These are phyloP conservation scores for Pseudogymnoascus sp. DNA, from an alignment of 2,329 filamentous ascomycete species.

Conservation along the genomic window DNA sequence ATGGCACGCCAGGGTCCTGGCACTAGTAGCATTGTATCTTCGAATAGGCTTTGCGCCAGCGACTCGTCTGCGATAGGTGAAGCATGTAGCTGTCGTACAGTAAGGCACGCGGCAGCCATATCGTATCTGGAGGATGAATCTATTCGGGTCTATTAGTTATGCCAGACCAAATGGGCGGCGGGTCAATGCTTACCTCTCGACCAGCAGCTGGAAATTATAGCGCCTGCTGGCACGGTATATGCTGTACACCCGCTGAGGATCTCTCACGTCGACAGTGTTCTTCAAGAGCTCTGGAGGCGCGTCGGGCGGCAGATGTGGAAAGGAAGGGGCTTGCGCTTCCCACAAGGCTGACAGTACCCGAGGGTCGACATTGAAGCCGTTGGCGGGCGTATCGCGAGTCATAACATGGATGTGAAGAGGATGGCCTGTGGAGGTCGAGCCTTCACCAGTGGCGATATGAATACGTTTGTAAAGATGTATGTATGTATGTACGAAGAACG, in stretches of 20 bases:
- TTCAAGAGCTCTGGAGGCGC: slow-evolving; percentile 51
- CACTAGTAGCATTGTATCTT: slow-evolving; percentile 73
- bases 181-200: slow-evolving; percentile 50
- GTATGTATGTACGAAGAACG: not conserved
- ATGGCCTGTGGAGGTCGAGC: not conserved
- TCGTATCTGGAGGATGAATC: slow-evolving; percentile 74
- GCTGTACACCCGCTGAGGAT: slow-evolving; percentile 52
- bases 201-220: slow-evolving; percentile 56
- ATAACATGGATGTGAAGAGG: slow-evolving; percentile 34
- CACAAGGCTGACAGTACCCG: slow-evolving; percentile 48
- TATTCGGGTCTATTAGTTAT: slow-evolving; percentile 30
- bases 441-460: not conserved
- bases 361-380: slow-evolving; percentile 15
- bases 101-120: slow-evolving; percentile 63
- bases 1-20: slow-evolving; percentile 70
- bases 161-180: slow-evolving; percentile 11
- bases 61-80: slow-evolving; percentile 64
- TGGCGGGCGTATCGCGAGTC: slow-evolving; percentile 37
- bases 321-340: slow-evolving; percentile 45
- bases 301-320: slow-evolving; percentile 51
- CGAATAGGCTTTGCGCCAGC: slow-evolving; percentile 62
- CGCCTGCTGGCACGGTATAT: slow-evolving; percentile 53
- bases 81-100: slow-evolving; percentile 71
- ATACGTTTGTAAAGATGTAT: not conserved
- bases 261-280: slow-evolving; percentile 50